These are phyloP conservation scores for Corylus avellana DNA, from an alignment of 306 rosid species.

Conservation along the genomic window DNA sequence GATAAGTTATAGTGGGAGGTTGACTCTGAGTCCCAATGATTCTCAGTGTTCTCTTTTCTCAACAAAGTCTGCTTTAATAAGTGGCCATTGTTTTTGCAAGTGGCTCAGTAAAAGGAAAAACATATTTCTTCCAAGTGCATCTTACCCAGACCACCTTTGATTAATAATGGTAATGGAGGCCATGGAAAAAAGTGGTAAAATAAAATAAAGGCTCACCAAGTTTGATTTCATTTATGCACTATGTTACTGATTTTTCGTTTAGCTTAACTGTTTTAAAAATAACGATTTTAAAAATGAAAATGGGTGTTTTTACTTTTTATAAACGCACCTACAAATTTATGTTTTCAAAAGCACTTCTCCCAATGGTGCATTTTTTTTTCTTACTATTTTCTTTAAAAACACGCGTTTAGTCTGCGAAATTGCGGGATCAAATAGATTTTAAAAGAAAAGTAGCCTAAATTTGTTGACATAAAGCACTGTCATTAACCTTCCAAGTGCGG, in stretches of 20 bases:
- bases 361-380: too few species aligned
- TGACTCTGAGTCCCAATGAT: conserved; percentile 36
- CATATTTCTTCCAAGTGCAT: conserved; percentile 18
- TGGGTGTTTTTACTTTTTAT: too few species aligned
- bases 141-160: not conserved
- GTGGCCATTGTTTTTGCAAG: conserved; percentile 5
- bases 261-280: too few species aligned
- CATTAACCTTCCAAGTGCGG: not conserved
- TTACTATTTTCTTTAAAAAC: too few species aligned
- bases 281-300: too few species aligned
- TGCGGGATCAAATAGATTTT: too few species aligned
- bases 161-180: conserved; percentile 15
- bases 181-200: conserved; percentile 24
- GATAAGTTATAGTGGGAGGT: conserved; percentile 47
- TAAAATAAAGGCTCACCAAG: not conserved
- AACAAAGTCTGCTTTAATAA: conserved; percentile 35
- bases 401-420: too few species aligned
- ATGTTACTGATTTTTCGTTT: too few species aligned
- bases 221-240: not conserved
- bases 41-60: conserved; percentile 24
- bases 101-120: too few species aligned
- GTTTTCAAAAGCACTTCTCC: too few species aligned
- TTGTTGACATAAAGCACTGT: not conserved
- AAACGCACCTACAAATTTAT: too few species aligned
- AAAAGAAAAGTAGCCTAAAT: not conserved